Evolutionary conservation across 2,329 filamentous ascomycete species (phyloP).

Genomic region (Colletotrichum shisoi): DNA sequence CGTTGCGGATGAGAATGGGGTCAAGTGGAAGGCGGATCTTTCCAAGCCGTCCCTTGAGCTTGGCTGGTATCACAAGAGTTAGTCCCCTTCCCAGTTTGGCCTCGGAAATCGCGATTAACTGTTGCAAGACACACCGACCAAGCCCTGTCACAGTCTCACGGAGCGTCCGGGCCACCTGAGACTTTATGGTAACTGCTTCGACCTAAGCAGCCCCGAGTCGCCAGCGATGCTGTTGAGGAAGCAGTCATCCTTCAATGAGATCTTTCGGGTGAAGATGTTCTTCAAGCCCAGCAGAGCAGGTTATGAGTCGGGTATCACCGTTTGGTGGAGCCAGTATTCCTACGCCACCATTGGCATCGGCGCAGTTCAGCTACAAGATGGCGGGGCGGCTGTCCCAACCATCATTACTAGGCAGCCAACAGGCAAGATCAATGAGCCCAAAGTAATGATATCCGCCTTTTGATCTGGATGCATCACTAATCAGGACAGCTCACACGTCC

Average conservation of each 20-base stretch:
- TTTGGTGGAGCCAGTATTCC: conserved; percentile 62
- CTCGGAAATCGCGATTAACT: conserved; percentile 3
- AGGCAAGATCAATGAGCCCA: conserved; percentile 40
- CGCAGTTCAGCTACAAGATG: conserved; percentile 37
- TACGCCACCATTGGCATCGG: conserved; percentile 47
- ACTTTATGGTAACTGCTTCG: conserved; percentile 61
- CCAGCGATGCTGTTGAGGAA: conserved; percentile 64
- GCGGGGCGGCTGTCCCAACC: conserved; percentile 24
- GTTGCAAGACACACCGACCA: conserved; percentile 56
- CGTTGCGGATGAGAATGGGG: conserved; percentile 46
- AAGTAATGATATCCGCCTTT: conserved; percentile 24
- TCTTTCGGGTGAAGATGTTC: conserved; percentile 54
- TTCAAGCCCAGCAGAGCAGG: conserved; percentile 55
- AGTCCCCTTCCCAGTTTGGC: background rate
- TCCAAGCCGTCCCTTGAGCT: conserved; percentile 44
- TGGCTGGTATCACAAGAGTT: conserved; percentile 53
- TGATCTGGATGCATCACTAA: conserved; percentile 8
- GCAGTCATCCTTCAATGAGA: conserved; percentile 55
- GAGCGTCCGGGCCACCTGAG: conserved; percentile 55
- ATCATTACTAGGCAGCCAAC: conserved; percentile 41
- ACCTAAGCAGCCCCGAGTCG: conserved; percentile 58
- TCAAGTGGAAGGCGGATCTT: conserved; percentile 49
- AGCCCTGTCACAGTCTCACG: conserved; percentile 56
- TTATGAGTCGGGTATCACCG: conserved; percentile 61
- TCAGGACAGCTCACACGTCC: conserved; percentile 23